Percentiles rank a stretch among this genome's conserved stretches.
Evolutionary conservation across 1,284 basidiomycete species (phyloP).

Genomic region (Ceratobasidium sp.): DNA sequence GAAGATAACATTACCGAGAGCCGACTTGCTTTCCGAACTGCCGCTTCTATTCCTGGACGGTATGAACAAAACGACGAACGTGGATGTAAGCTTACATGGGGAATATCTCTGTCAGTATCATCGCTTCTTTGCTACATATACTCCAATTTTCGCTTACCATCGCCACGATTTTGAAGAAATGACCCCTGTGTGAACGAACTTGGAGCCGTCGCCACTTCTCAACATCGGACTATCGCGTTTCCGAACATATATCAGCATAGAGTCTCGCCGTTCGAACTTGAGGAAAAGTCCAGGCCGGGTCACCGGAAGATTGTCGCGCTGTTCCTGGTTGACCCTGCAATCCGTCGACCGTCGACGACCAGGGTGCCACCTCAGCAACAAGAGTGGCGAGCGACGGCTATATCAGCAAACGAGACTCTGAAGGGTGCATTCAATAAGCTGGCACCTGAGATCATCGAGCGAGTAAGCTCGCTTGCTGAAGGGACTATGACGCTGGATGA

Average conservation of each 20-base stretch:
- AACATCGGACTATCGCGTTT: constrained; percentile 62
- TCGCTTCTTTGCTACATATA: not conserved
- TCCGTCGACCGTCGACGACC: constrained; percentile 47
- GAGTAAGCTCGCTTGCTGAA: not conserved
- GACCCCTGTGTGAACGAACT: constrained; percentile 48
- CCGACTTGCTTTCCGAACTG: constrained; percentile 14
- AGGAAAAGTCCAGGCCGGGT: constrained; percentile 54
- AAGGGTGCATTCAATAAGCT: no score
- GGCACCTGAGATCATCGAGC: no score
- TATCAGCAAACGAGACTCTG: not conserved
- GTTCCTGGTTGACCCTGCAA: constrained; percentile 57
- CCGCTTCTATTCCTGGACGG: not conserved
- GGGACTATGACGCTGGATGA: not conserved
- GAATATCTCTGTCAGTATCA: not conserved
- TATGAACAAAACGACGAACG: constrained; percentile 7
- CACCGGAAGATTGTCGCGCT: constrained; percentile 57
- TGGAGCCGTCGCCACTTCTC: constrained; percentile 51
- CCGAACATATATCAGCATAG: constrained; percentile 68
- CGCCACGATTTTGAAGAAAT: not conserved
- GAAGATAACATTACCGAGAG: constrained; percentile 39
- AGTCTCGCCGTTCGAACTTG: constrained; percentile 43
- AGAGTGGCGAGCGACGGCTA: constrained; percentile 54
- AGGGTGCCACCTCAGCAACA: constrained; percentile 49
- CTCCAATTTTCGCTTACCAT: not conserved
- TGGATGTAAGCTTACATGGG: not conserved